Percentiles rank a stretch among this genome's conserved stretches.
Conservation (phyloP, 805 yeast species). For the Vanderwaltozyma tropicalis region DNA sequence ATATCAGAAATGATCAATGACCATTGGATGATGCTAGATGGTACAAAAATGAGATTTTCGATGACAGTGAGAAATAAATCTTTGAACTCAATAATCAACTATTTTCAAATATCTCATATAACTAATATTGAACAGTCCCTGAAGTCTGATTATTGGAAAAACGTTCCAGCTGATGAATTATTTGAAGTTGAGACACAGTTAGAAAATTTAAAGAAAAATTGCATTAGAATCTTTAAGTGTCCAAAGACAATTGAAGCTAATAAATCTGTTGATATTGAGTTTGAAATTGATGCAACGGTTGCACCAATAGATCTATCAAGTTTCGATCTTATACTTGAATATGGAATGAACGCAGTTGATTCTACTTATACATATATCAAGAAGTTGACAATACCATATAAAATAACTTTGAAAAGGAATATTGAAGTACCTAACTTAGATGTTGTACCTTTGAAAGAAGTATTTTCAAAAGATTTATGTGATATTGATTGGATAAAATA, state of each 20-base stretch:
- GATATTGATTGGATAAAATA: conserved; percentile 23
- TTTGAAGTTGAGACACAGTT: conserved; percentile 20
- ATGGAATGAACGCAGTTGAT: conserved; percentile 18
- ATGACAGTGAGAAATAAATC: conserved; percentile 22
- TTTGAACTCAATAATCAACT: conserved; percentile 17
- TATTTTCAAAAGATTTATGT: conserved; percentile 15
- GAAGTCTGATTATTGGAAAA: conserved; percentile 23
- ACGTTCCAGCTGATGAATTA: conserved; percentile 19
- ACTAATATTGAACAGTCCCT: conserved; percentile 19
- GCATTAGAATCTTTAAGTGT: conserved; percentile 10
- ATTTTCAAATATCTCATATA: conserved; percentile 12
- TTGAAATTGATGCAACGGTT: conserved; percentile 17
- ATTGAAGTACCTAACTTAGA: conserved; percentile 65
- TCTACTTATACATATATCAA: conserved; percentile 14
- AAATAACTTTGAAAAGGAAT: conserved; percentile 39
- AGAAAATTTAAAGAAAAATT: conserved; percentile 14
- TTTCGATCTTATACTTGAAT: conserved; percentile 19
- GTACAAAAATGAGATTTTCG: conserved; percentile 15
- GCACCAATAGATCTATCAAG: conserved; percentile 16
- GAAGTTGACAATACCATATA: conserved; percentile 16
- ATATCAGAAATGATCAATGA: conserved; percentile 17
- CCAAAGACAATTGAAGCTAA: conserved; percentile 18
- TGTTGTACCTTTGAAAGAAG: conserved; percentile 44
- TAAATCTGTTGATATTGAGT: conserved; percentile 14
- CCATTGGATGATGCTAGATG: conserved; percentile 25